These are phyloP conservation scores for Setomelanomma holmii DNA, from an alignment of 2,329 filamentous ascomycete species.

Conservation along the genomic window DNA sequence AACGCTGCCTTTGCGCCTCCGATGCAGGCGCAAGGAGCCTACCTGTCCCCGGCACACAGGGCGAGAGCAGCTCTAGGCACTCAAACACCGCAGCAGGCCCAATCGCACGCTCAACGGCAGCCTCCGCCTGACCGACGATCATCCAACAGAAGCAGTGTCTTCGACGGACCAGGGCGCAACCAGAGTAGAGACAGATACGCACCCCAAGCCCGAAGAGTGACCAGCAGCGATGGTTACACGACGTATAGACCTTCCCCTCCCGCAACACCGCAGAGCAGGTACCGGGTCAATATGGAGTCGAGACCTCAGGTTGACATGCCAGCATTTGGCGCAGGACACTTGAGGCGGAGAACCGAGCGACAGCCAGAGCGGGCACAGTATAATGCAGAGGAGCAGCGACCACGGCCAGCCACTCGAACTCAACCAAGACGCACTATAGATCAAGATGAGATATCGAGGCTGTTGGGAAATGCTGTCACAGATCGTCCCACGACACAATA, in stretches of 20 bases:
- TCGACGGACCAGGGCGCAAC: conserved; percentile 24
- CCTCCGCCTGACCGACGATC: conserved; percentile 19
- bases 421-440: conserved; percentile 30
- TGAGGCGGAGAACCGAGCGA: conserved; percentile 37
- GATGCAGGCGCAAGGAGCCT: conserved; percentile 18
- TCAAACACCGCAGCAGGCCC: conserved; percentile 12
- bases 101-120: conserved; percentile 18
- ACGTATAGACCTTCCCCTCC: conserved; percentile 8
- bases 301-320: conserved; percentile 34
- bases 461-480: conserved; percentile 26
- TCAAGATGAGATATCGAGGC: conserved; percentile 34
- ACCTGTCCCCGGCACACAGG: conserved; percentile 26
- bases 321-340: conserved; percentile 31
- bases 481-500: conserved; percentile 20
- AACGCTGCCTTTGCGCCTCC: conserved; percentile 20
- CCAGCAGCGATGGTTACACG: conserved; percentile 2
- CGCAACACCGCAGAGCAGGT: conserved; percentile 20
- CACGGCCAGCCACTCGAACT: conserved; percentile 6
- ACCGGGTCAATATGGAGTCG: conserved; percentile 42
- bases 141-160: conserved; percentile 18
- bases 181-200: conserved; percentile 26
- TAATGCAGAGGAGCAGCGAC: conserved; percentile 5
- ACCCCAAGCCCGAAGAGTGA: conserved; percentile 9
- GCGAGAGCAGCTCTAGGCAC: conserved; percentile 16
- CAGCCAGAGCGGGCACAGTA: conserved; percentile 8